phyloP scores from a whole-genome alignment of 2,329 filamentous ascomycete genomes.

The Byssochlamys sp. region DNA sequence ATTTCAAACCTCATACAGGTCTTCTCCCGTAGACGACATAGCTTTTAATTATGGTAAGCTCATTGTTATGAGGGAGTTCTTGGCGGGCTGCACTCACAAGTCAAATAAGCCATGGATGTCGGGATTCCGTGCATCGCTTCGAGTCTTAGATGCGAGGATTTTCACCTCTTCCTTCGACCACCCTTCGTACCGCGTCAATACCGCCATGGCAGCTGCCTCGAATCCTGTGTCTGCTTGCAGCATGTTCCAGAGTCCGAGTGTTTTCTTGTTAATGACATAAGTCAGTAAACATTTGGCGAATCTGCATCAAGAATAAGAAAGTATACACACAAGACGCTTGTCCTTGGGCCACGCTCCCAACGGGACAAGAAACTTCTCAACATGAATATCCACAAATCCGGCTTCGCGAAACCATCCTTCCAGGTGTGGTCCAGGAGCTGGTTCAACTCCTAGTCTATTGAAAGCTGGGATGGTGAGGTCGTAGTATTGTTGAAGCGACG shows the following conservation, averaged over 20 bases:
- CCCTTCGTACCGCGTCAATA: neutral
- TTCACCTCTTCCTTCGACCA: neutral
- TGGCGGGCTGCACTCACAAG: conserved; percentile 1
- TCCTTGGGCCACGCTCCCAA: conserved; percentile 13
- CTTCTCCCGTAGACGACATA: no score
- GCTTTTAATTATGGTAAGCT: no score
- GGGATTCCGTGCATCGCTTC: neutral
- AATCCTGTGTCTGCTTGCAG: neutral
- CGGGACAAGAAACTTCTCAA: conserved; percentile 10
- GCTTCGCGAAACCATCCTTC: conserved; percentile 10
- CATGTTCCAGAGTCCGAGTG: neutral
- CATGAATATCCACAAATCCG: conserved; percentile 13
- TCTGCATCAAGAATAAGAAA: neutral
- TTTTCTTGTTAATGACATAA: neutral
- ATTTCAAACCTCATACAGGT: no score
- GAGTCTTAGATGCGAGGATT: neutral
- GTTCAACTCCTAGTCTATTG: neutral
- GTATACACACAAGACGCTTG: neutral
- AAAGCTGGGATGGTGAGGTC: neutral
- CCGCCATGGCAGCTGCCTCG: neutral
- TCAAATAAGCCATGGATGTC: neutral
- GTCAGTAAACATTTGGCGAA: neutral
- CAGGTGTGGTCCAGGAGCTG: conserved; percentile 2
- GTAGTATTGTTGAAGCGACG: neutral
- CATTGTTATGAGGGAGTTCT: no score